These are phyloP conservation scores for Arthrinium phaeospermum DNA, from an alignment of 2,329 filamentous ascomycete genomes.

Conservation along the genomic window DNA sequence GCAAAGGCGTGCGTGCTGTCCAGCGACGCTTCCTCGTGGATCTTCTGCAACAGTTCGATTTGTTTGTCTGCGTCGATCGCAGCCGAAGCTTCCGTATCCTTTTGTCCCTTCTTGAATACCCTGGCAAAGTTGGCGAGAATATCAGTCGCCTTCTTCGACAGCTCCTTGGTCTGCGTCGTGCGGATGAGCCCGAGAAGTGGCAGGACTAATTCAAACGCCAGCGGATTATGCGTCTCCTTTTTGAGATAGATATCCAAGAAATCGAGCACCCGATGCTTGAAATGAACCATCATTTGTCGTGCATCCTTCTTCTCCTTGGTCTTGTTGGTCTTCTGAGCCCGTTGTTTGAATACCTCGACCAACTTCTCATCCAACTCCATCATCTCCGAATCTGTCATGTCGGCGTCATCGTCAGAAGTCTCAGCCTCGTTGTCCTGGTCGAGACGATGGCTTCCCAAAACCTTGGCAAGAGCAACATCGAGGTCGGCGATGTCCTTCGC, in stretches of 20 bases:
- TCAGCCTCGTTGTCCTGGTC: conserved; percentile 64
- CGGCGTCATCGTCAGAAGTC: conserved; percentile 67
- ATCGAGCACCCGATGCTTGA: conserved; percentile 93
- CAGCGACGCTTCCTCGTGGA: conserved; percentile 72
- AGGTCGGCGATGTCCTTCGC: conserved; percentile 57
- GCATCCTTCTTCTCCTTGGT: conserved; percentile 89
- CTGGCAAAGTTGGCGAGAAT: conserved; percentile 76
- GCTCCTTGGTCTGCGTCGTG: conserved; percentile 76
- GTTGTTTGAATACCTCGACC: conserved; percentile 82
- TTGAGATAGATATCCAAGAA: conserved; percentile 85
- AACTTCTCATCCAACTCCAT: conserved; percentile 68
- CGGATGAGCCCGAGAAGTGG: conserved; percentile 80
- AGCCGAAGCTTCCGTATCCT: conserved; percentile 50
- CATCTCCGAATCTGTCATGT: conserved; percentile 89
- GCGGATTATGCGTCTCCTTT: conserved; percentile 71
- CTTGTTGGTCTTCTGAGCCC: conserved; percentile 69
- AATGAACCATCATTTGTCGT: conserved; percentile 87
- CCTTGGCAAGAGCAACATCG: conserved; percentile 77
- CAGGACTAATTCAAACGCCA: conserved; percentile 73
- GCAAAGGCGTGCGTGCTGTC: conserved; percentile 73
- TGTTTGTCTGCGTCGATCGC: conserved; percentile 48
- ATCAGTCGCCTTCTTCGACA: conserved; percentile 74
- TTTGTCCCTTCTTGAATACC: conserved; percentile 63
- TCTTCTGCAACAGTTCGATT: conserved; percentile 63
- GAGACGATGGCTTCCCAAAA: conserved; percentile 73